A percentile compares a stretch with the other conserved stretches of the same genome.
Conservation (phyloP, 169 alveolate genomes). For the Plasmodium reichenowi region DNA sequence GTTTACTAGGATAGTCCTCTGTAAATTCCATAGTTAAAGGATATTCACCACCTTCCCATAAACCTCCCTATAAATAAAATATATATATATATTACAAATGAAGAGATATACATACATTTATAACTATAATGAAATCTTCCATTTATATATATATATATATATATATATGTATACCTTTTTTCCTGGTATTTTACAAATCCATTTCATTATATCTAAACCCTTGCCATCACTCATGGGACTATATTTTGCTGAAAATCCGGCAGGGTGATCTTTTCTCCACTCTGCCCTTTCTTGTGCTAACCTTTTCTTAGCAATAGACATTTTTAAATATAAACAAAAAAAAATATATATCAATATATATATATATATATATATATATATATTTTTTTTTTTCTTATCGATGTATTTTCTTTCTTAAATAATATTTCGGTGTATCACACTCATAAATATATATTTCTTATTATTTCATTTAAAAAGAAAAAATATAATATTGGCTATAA, state of each 20-base stretch:
- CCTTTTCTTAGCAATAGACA: constrained; percentile 91
- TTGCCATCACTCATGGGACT: constrained; percentile 93
- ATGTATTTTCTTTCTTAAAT: no score
- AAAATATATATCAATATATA: no score
- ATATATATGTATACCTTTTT: constrained; percentile 87
- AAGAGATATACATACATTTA: neutral
- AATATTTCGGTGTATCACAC: no score
- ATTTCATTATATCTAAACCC: constrained; percentile 94
- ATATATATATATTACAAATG: constrained; percentile 3
- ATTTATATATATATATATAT: neutral
- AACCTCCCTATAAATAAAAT: constrained; percentile 82
- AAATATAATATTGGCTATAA: no score
- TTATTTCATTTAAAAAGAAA: no score
- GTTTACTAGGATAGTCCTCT: constrained; percentile 99
- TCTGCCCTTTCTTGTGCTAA: constrained; percentile 95
- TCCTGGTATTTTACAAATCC: constrained; percentile 99
- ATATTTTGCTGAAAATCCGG: constrained; percentile 97
- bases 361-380: no score
- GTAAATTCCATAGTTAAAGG: constrained; percentile 97
- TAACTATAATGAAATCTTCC: neutral
- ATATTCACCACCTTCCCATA: constrained; percentile 99
- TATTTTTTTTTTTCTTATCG: no score
- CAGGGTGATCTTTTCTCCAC: constrained; percentile 98
- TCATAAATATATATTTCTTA: no score
- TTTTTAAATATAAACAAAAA: constrained; percentile 13